Evolutionary conservation across 257 asterid genomes (phyloP).

Genomic region (Ajuga chamaepitys): DNA sequence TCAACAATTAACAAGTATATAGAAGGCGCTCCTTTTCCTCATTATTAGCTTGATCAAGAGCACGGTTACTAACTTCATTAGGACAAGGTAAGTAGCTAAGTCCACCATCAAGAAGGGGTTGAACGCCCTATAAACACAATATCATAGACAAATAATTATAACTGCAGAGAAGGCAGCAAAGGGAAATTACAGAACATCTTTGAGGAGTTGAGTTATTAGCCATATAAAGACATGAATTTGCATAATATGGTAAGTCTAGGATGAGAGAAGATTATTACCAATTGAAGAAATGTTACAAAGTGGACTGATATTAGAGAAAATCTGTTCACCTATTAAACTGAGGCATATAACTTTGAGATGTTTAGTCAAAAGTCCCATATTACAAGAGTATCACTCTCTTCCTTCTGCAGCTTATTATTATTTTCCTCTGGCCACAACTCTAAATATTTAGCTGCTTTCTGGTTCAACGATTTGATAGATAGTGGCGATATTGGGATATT

Average conservation of each 20-base stretch:
- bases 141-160: conserved; percentile 7
- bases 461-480: neutral
- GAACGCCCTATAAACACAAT: conserved; percentile 70
- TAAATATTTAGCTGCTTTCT: neutral
- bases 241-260: neutral
- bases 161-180: neutral
- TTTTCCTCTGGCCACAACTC: too few species aligned
- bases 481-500: neutral
- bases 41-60: conserved; percentile 85
- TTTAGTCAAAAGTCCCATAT: neutral
- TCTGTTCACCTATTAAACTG: conserved; percentile 9
- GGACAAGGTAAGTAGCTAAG: conserved; percentile 91
- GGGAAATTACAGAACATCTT: neutral
- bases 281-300: neutral
- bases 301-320: conserved; percentile 4
- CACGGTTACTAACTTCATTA: conserved; percentile 68
- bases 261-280: neutral
- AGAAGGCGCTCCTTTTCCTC: conserved; percentile 77
- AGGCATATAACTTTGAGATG: neutral
- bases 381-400: neutral
- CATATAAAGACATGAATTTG: neutral
- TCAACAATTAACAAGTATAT: neutral
- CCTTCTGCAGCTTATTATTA: neutral
- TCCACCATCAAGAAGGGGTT: conserved; percentile 94
- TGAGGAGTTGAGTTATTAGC: neutral